Evolutionary conservation across 73 alveolate species (phyloP), one percentile per base, ranked within the genome.

Genomic region (Uronychia binucleata): DNA sequence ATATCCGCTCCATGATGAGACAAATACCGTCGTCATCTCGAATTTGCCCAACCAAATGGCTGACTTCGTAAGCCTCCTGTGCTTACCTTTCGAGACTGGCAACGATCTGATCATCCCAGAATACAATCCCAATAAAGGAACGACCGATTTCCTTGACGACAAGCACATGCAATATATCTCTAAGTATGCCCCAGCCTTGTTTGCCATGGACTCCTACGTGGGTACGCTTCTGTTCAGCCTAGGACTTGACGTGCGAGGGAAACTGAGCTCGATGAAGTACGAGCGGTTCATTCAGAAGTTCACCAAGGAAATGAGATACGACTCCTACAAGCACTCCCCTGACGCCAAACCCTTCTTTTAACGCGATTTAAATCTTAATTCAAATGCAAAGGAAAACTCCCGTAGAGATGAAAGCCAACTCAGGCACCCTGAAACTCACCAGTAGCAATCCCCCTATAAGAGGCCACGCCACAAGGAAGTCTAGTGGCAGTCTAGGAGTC

Each of bases 121-220:
- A 0, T 88, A 88, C 34, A 78, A 88, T 76, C 94, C 94, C 0
- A 26, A 0, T 0, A 31, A 35, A 33, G 94, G 94, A 1, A 1
- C 0, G n/a, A 88, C 94, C 33, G 94, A 88, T 33, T 88, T 88
- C 85, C 33, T 58, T 14, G 94, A 88, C 34, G 94, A 88, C 60
- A 83, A 77, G 60, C 94, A 82, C 57, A 78, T 83, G 94, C 5
- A 11, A 25, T 76, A 30, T 33, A 74, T 88, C 25, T 26, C 34
- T 57, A 30, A 83, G 31, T 88, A 88, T 79, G 1, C 33, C 13
- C 8, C 30, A 28, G 85, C 74, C 8, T 1, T 78, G 13, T 33
- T 28, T 78, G 85, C 85, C n/a, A 78, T 78, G 85, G 85, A 78
- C 33, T 28, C n/a, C 1, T 78, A 32, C 34, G 58, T 34, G 1